Evolutionary conservation across 352 stramenopile species (phyloP), one percentile per base, ranked within the genome.

Genomic region (Pythium diclinum): DNA sequence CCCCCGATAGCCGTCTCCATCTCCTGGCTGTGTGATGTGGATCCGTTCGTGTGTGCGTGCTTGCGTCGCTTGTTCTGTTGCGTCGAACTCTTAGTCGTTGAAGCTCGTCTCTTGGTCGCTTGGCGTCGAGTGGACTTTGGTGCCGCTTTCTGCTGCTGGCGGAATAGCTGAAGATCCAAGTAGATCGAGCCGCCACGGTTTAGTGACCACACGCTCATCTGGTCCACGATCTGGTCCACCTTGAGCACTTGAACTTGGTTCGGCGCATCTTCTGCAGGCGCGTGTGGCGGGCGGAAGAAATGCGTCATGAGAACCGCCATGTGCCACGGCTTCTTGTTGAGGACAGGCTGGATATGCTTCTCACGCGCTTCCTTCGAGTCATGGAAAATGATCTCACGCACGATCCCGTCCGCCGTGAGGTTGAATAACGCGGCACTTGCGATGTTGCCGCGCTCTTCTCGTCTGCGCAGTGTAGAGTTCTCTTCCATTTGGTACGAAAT

Each of bases 401-500:
- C 85, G 49, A 95, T 92, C 11, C 77, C 75, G 49, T 95, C 87
- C 6, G 85, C 90, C n/a, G 87, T 95, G 25, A 93, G 71, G 61
- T 95, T 92, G 69, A 95, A 95, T 23, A 95, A 69, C 13, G 87
- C 91, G 44, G 76, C 71, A 46, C 85, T 95, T 44, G 87, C 85
- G 13, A 95, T 54, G 8, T 72, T 83, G 14, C 87, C 87, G 59
- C 87, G 87, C 40, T 95, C 87, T 36, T 95, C 85, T 23, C 87
- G 82, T 63, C 83, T 89, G 46, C 83, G 81, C 30, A 95, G 70
- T 34, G 88, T 67, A 30, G 91, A 90, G 44, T 92, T 93, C 52
- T 94, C 87, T 42, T 91, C 79, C 76, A 94, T 87, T 56, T 95
- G 85, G 52, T 95, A 95, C 17, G 87, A 93, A 36, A 95, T 94